Evolutionary conservation across 495 filamentous ascomycete genomes (phyloP), one percentile per base, ranked within the genome.

Genomic region (Penicillium robsamsonii): DNA sequence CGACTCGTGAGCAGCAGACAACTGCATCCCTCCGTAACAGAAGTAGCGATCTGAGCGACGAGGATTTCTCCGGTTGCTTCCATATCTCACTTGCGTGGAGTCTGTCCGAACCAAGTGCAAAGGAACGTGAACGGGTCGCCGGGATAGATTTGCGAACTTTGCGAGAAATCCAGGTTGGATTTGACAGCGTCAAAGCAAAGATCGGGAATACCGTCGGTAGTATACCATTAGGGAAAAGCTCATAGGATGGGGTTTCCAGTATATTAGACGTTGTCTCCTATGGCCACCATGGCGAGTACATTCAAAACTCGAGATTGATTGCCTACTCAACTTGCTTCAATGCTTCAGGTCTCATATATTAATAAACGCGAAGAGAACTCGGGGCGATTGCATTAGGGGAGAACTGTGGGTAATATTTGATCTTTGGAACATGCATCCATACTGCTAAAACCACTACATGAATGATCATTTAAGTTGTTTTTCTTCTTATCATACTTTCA

Each of bases 51-150:
- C 20, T 17, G 9, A 46, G 41, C 37, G 52, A 58, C 18, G 58
- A 59, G 10, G 75, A 82, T 53, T 73, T 65, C 42, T 76, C 79
- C 10, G 58, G 75, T 45, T 84, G 76, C 15, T 96, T 96, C 59
- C 91, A 96, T 71, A 74, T 96, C 43, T 91, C 88, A 30, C 77
- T 96, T 41, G 91, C 87, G 0, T 96, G 91, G 91, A 81, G 76
- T 41, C 74, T 90, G 61, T 50, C 50, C 0, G 70, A 60, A 31
- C 75, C 74, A 1, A 62, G 61, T 11, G 0, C 30, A 2, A 56
- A 60, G 5, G 66, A 70, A 5, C 53, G 44, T 13, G 50, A 67
- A 29, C 47, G 56, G 37, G 71, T 81, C 22, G 58, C 60, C 41
- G 73, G 72, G 3, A 76, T 72, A 31, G 64, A 72, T 47, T 35